Conservation (phyloP, 441 rosid genomes). For the Brassica balearica region DNA sequence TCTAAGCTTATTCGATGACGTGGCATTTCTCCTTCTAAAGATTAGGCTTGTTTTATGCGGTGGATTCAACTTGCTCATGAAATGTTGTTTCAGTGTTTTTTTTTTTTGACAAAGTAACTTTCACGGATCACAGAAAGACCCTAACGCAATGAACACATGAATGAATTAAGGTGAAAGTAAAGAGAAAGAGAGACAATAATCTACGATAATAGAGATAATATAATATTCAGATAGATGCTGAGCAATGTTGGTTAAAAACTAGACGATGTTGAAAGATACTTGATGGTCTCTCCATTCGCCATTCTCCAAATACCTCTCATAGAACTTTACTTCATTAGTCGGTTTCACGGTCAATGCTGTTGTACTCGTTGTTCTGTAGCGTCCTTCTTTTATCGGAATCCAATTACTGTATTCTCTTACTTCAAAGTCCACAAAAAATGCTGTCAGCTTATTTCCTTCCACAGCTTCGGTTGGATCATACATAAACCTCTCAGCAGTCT, state of each 20-base stretch:
- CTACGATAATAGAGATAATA: neutral
- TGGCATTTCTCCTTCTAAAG: neutral
- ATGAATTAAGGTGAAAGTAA: neutral
- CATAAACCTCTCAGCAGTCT: neutral
- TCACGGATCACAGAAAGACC: too few relatives aligned
- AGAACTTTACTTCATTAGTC: constrained; percentile 54
- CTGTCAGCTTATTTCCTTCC: neutral
- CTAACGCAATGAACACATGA: too few relatives aligned
- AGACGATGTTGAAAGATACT: neutral
- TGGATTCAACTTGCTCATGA: neutral
- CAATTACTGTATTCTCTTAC: neutral
- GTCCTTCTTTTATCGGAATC: neutral
- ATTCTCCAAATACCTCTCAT: constrained; percentile 62
- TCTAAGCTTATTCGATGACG: neutral
- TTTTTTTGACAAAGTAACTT: too few relatives aligned
- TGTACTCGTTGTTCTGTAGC: constrained; percentile 67
- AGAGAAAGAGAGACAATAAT: neutral
- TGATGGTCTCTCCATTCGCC: constrained; percentile 61
- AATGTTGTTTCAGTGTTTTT: too few relatives aligned
- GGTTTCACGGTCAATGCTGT: constrained; percentile 6
- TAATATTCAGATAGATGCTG: neutral
- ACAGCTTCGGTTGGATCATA: neutral
- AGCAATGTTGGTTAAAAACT: neutral
- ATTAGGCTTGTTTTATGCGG: neutral
- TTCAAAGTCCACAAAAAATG: neutral